Conservation (phyloP, 2,329 filamentous ascomycete genomes). For the Pseudophaeomoniella oleicola region DNA sequence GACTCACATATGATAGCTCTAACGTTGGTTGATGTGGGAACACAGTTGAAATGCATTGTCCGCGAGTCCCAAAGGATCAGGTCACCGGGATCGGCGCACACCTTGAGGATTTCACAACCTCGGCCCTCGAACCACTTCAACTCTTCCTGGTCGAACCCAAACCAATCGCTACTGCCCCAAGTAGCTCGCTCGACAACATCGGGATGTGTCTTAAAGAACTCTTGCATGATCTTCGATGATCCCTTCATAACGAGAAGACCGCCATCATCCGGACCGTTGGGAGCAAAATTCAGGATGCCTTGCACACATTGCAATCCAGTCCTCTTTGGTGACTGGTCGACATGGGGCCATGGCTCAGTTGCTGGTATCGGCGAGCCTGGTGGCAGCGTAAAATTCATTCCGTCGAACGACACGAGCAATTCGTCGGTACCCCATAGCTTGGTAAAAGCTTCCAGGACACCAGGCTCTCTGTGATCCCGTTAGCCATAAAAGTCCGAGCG, state of each 20-base stretch:
- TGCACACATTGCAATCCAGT: constrained; percentile 17
- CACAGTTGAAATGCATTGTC: constrained; percentile 18
- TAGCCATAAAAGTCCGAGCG: too few species aligned
- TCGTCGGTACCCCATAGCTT: constrained; percentile 23
- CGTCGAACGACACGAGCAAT: constrained; percentile 13
- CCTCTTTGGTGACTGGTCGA: constrained; percentile 1
- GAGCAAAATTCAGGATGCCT: constrained; percentile 29
- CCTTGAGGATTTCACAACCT: constrained; percentile 24
- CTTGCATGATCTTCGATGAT: constrained; percentile 24
- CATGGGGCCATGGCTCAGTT: constrained; percentile 27
- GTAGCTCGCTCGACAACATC: constrained; percentile 15
- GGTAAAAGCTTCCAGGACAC: constrained; percentile 24
- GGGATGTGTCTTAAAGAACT: constrained; percentile 28
- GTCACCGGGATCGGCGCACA: constrained; percentile 26
- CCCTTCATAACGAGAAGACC: constrained; percentile 32
- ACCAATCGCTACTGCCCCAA: constrained; percentile 23
- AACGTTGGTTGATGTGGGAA: neutral
- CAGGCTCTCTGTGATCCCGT: constrained; percentile 17
- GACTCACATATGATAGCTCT: neutral
- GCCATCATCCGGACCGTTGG: constrained; percentile 31
- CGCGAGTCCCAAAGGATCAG: constrained; percentile 32
- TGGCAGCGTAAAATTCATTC: constrained; percentile 29
- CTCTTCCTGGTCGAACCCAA: constrained; percentile 27
- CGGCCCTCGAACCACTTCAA: constrained; percentile 27
- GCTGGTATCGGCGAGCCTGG: constrained; percentile 22